These are phyloP conservation scores for Cryptococcus sp. DNA, from an alignment of 1,284 basidiomycete species.

Conservation along the genomic window DNA sequence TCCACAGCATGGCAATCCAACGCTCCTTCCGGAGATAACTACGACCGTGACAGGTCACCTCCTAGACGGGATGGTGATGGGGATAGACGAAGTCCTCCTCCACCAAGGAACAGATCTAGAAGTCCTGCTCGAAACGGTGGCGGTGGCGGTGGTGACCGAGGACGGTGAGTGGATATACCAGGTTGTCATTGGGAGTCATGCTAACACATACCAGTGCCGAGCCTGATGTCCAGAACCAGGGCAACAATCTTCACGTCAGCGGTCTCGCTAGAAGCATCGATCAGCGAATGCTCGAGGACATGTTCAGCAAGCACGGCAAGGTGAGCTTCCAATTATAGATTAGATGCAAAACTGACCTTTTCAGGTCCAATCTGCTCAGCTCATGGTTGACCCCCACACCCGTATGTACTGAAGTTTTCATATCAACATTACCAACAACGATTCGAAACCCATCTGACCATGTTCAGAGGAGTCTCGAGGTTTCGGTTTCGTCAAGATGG, in stretches of 20 bases:
- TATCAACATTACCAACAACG: not conserved
- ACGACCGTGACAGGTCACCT: conserved; percentile 1
- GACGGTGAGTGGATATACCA: conserved; percentile 17
- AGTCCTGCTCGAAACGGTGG: conserved; percentile 15
- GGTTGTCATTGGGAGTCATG: not conserved
- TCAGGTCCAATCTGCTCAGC: conserved; percentile 64
- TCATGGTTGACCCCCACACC: conserved; percentile 96
- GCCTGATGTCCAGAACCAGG: conserved; percentile 63
- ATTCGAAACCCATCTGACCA: not conserved
- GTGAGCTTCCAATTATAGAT: conserved; percentile 51
- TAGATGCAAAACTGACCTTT: not conserved
- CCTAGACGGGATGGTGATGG: conserved; percentile 2
- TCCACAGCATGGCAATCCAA: conserved; percentile 34
- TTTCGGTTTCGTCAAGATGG: conserved; percentile 97
- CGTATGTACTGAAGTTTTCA: conserved; percentile 47
- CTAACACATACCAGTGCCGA: conserved; percentile 16
- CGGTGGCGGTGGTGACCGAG: conserved; percentile 17
- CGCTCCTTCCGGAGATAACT: conserved; percentile 9
- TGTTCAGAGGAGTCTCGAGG: conserved; percentile 72
- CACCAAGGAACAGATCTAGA: not conserved
- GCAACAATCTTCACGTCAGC: conserved; percentile 95
- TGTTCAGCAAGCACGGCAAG: conserved; percentile 82
- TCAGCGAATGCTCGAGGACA: conserved; percentile 77
- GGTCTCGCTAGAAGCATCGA: conserved; percentile 75
- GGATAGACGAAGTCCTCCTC: conserved; percentile 6